Evolutionary conservation across 2,329 filamentous ascomycete genomes (phyloP).

Genomic region (Colletotrichum camelliae): DNA sequence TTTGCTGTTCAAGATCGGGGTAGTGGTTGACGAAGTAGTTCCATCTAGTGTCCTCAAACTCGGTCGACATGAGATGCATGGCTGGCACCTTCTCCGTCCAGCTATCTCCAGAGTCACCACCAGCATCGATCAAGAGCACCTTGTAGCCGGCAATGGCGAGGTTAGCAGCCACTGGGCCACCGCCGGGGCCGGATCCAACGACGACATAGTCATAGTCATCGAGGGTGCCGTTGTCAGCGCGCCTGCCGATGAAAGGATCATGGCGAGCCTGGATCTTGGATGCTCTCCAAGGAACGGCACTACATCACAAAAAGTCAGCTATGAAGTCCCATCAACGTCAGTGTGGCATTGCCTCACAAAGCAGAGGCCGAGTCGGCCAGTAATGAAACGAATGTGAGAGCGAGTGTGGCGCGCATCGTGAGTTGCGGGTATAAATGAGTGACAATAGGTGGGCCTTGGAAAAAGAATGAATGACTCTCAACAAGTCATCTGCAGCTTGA

Average conservation of each 20-base stretch:
- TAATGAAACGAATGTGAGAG: not conserved
- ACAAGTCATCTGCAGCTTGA: not conserved
- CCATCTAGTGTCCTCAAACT: constrained; percentile 19
- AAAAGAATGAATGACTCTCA: not conserved
- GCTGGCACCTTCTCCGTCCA: constrained; percentile 10
- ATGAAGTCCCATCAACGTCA: not conserved
- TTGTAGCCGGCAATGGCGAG: constrained; percentile 61
- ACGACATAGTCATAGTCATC: constrained; percentile 60
- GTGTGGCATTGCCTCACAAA: not conserved
- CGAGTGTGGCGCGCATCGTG: not conserved
- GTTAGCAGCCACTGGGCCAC: constrained; percentile 58
- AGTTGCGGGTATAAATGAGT: not conserved
- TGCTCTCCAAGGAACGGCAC: not conserved
- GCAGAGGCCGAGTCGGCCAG: not conserved
- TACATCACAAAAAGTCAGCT: not conserved
- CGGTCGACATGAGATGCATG: constrained; percentile 18
- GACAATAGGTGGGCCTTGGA: not conserved
- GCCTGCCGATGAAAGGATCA: not conserved
- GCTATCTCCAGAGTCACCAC: constrained; percentile 53
- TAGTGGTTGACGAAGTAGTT: constrained; percentile 56
- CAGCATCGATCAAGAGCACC: constrained; percentile 62
- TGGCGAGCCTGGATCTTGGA: not conserved
- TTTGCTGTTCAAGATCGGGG: constrained; percentile 47
- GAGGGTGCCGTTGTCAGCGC: not conserved
- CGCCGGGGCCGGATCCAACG: constrained; percentile 61